Percentiles rank a stretch among this genome's conserved stretches.
Conservation (phyloP, 2,329 filamentous ascomycete genomes). For the Colletotrichum filicis region DNA sequence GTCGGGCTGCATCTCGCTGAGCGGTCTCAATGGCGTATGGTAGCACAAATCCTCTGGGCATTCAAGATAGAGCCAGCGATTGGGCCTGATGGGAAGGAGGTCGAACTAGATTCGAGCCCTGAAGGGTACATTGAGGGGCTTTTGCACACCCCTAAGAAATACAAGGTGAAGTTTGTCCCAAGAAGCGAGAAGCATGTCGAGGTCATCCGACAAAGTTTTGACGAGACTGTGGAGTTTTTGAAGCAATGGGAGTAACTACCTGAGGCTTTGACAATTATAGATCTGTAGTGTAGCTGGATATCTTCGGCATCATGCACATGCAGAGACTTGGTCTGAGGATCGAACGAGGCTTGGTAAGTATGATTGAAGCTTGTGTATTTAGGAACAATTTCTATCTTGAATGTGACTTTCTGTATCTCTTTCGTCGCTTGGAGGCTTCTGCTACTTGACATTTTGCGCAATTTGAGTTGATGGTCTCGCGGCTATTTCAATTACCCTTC, state of each 20-base stretch:
- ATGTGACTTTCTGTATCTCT: too few species aligned
- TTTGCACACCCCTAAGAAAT: conserved; percentile 7
- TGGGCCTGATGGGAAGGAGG: neutral
- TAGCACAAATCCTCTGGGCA: conserved; percentile 58
- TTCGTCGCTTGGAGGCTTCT: too few species aligned
- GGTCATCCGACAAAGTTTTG: neutral
- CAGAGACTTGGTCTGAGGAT: too few species aligned
- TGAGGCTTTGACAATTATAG: neutral
- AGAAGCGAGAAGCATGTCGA: conserved; percentile 14
- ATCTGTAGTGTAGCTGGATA: too few species aligned
- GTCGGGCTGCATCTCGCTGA: conserved; percentile 62
- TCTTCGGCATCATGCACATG: too few species aligned
- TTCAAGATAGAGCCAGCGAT: conserved; percentile 42
- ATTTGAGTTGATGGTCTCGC: too few species aligned
- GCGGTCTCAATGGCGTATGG: conserved; percentile 51
- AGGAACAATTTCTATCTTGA: too few species aligned
- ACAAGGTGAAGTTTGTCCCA: conserved; percentile 15
- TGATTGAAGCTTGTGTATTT: too few species aligned
- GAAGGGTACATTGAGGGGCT: conserved; percentile 11
- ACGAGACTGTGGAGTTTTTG: neutral
- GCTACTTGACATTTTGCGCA: too few species aligned
- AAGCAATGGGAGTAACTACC: conserved; percentile 3
- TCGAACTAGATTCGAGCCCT: conserved; percentile 10
- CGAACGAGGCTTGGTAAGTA: too few species aligned
- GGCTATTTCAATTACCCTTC: neutral